These are phyloP conservation scores for Talaromyces sp. DNA, from an alignment of 2,329 filamentous ascomycete genomes.

Conservation along the genomic window DNA sequence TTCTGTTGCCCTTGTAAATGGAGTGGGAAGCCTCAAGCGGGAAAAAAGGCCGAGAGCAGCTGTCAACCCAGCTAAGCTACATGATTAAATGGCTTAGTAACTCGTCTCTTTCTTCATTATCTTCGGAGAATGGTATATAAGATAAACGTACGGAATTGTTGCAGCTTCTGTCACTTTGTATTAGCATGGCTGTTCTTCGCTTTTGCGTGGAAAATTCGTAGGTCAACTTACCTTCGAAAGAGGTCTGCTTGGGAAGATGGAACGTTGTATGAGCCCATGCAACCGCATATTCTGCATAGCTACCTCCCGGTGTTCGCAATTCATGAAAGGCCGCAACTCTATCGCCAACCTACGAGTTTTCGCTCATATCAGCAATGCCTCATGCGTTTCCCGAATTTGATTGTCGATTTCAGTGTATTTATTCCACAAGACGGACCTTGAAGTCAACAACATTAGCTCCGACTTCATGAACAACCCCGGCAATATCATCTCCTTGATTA, in stretches of 20 bases:
- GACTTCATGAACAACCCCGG: slow-evolving; percentile 47
- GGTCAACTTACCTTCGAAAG: slow-evolving; percentile 46
- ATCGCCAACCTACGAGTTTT: slow-evolving; percentile 43
- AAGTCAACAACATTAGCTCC: slow-evolving; percentile 51
- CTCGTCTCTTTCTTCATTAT: too few relatives aligned
- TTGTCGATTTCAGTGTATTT: neutral
- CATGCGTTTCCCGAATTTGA: neutral
- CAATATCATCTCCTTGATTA: slow-evolving; percentile 51
- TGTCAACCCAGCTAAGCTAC: slow-evolving; percentile 48
- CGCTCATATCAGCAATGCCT: neutral
- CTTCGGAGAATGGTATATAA: neutral
- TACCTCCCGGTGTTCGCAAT: slow-evolving; percentile 48
- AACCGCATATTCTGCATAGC: slow-evolving; percentile 54
- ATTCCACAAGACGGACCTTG: slow-evolving; percentile 24
- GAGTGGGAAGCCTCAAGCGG: slow-evolving; percentile 44
- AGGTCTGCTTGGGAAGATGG: slow-evolving; percentile 46
- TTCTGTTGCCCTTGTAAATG: slow-evolving; percentile 38
- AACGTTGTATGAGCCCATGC: slow-evolving; percentile 51
- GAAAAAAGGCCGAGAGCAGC: slow-evolving; percentile 49
- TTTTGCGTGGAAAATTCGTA: neutral
- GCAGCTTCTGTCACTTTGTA: slow-evolving; percentile 44
- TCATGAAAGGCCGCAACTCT: slow-evolving; percentile 48
- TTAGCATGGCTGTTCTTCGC: neutral
- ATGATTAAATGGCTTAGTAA: neutral
- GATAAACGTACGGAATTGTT: slow-evolving; percentile 42